Base-by-base conservation (phyloP, 2,329 filamentous ascomycete species). In the Penicillium sp. region DNA sequence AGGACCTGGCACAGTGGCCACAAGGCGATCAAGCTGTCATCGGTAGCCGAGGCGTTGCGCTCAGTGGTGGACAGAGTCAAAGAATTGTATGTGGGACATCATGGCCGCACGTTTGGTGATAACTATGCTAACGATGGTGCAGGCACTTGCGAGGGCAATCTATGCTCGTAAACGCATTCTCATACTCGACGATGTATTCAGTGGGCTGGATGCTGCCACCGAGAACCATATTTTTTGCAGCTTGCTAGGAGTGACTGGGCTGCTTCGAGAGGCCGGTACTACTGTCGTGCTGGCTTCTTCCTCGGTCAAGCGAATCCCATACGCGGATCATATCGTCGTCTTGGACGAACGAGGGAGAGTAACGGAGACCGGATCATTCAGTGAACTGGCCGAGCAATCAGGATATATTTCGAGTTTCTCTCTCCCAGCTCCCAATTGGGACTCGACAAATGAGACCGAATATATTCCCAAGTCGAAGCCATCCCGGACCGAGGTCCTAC, bases 111-210 rank as follows among this genome's bases (percentile, higher is more conserved):
- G 8, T 26, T 13, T 23, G 2, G 11, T n/a, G 45, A 8, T 8
- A 7, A 29, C 21, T 48, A 31, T 17, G 17, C 23, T 30, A 17
- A 31, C 4, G 13, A 31, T 47, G n/a, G n/a, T 31, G 8, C 11
- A 50, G 71, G 76, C 79, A 3, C 68, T 85, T 1, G 83, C 83
- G 3, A 74, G 83, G 17, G 82, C 82, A 1, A 68, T 85, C 0
- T 85, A 83, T 61, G 73, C 78, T 1, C 65, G 73, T 8, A 72
- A 68, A 7, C 67, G 75, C 1, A 69, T 83, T 0, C 19, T 82
- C 1, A 35, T 85, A 3, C 67, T 85, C 0, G 83, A 85, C 59
- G 82, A 85, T 56, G 69, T 77, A 0, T 78, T 84, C 41, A 81
- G 81, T 52, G 0, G 78, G 81, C 1, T 61, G 13, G 61, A 63